A percentile compares a stretch with the other conserved stretches of the same genome.
phyloP scores from a whole-genome alignment of 2,329 filamentous ascomycete genomes.

The Cordyceps cateniannulata region DNA sequence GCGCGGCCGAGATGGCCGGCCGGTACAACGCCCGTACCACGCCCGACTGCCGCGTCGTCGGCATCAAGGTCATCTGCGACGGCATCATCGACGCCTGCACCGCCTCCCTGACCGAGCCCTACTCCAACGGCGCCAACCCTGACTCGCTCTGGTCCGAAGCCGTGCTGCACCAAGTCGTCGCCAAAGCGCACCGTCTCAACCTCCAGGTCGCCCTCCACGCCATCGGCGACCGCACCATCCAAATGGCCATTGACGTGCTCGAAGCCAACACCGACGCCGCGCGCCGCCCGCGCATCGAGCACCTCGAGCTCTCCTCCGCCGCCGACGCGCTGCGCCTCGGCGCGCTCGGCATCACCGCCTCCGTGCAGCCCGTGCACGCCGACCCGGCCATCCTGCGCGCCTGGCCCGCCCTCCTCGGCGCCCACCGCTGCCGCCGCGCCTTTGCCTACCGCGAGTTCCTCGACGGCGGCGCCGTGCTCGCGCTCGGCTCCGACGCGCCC shows the following conservation, averaged over 20 bases:
- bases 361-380: conserved; percentile 49
- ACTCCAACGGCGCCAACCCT: conserved; percentile 40
- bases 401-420: conserved; percentile 48
- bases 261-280: conserved; percentile 34
- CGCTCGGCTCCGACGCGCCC: conserved; percentile 48
- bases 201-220: conserved; percentile 60
- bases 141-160: conserved; percentile 49
- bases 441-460: conserved; percentile 55
- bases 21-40: conserved; percentile 28
- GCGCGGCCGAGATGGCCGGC: conserved; percentile 38
- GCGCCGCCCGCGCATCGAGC: conserved; percentile 56
- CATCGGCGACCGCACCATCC: conserved; percentile 55
- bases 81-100: conserved; percentile 61
- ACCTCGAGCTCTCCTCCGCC: conserved; percentile 52
- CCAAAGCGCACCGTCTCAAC: conserved; percentile 44
- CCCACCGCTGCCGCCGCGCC: conserved; percentile 44
- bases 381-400: conserved; percentile 51
- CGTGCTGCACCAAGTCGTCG: conserved; percentile 47
- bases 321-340: conserved; percentile 50
- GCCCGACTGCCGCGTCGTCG: conserved; percentile 43
- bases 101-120: conserved; percentile 53
- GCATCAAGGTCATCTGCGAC: conserved; percentile 60
- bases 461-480: conserved; percentile 42
- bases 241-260: conserved; percentile 51
- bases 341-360: conserved; percentile 49